Conservation (phyloP, 73 alveolate species). For the Tetrahymena elliotti region DNA sequence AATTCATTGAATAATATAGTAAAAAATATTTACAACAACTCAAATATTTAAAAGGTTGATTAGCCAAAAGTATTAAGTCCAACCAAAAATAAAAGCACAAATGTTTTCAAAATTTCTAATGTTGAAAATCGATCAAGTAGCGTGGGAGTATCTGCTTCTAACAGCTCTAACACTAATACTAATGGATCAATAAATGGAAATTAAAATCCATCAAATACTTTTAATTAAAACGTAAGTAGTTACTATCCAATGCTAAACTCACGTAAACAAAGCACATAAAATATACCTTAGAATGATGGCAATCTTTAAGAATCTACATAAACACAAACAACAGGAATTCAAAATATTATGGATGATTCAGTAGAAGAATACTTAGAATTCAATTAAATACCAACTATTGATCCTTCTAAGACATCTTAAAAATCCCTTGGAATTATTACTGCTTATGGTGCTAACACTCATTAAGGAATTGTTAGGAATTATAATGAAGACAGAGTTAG, state of each 20-base stretch:
- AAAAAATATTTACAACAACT: background rate
- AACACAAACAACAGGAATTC: background rate
- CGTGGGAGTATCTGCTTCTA: background rate
- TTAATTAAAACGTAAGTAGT: background rate
- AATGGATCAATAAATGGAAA: background rate
- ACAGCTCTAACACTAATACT: background rate
- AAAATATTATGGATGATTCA: background rate
- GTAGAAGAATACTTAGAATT: background rate
- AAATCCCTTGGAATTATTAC: conserved; percentile 47
- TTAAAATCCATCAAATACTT: background rate
- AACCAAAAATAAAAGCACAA: background rate
- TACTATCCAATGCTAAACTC: background rate
- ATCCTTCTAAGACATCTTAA: background rate
- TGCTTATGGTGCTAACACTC: conserved; percentile 84
- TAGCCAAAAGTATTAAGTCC: background rate
- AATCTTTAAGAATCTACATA: background rate
- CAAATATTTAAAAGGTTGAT: background rate
- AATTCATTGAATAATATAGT: background rate
- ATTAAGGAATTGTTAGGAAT: conserved; percentile 73
- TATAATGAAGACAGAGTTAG: conserved; percentile 61
- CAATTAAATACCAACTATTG: background rate
- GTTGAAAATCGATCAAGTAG: background rate
- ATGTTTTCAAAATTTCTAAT: background rate
- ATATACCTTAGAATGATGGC: background rate
- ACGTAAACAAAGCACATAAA: background rate